Evolutionary conservation across 345 rosid species (phyloP).

Genomic region (Physaria fendleri): DNA sequence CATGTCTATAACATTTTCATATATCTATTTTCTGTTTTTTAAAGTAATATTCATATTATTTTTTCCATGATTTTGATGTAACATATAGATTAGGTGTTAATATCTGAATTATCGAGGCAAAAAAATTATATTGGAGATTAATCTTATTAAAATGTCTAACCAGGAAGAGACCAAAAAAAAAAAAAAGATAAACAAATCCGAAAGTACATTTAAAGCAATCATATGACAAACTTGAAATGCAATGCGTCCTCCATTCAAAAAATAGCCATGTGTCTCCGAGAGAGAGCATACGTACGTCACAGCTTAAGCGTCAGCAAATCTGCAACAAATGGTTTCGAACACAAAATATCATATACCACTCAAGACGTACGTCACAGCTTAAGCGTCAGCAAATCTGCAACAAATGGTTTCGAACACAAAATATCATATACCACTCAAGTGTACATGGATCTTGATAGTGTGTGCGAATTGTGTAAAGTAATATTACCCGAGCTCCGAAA

Average conservation of each 20-base stretch:
- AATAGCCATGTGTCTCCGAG: conserved; percentile 1
- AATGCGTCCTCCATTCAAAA: background rate
- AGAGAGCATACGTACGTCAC: background rate
- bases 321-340: too few relatives aligned
- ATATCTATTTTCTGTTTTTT: too few relatives aligned
- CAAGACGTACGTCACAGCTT: background rate
- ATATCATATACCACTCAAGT: too few relatives aligned
- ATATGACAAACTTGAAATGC: conserved; percentile 24
- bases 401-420: too few relatives aligned
- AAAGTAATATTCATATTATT: too few relatives aligned
- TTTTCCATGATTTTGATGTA: too few relatives aligned
- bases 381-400: conserved; percentile 33
- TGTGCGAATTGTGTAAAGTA: too few relatives aligned
- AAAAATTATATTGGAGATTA: background rate
- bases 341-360: too few relatives aligned
- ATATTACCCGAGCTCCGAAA: too few relatives aligned
- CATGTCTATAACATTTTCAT: too few relatives aligned
- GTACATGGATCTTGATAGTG: too few relatives aligned
- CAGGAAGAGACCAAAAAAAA: background rate
- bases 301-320: conserved; percentile 30
- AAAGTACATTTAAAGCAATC: conserved; percentile 17
- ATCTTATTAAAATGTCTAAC: conserved; percentile 21
- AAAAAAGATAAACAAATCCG: conserved; percentile 12
- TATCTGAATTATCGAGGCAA: background rate
- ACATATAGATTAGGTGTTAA: too few relatives aligned